Base-by-base conservation (phyloP, 345 rosid species). In the Gossypium sturtianum region DNA sequence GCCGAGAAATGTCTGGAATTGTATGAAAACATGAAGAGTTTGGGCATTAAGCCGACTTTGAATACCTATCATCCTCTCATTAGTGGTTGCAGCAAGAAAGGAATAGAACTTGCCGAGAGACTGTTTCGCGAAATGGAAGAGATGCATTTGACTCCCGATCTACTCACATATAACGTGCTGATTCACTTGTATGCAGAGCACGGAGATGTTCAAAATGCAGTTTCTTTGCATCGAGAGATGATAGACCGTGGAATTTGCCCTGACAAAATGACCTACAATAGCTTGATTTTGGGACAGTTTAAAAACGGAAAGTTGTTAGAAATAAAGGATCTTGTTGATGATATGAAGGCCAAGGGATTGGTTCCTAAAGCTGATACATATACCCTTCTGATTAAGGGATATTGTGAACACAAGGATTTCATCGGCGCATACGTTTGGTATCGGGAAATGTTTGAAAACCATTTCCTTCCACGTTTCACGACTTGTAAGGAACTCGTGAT, bases 311-410 rank as follows among this genome's bases (percentile, higher is more conserved):
- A 81, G 47, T 67, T 83, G 60, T 71, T 79, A 1, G 82, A 84
- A 68, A 80, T 82, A 72, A 76, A 75, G 61, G 74, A 77, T 76
- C 82, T 89, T 71, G 78, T 94, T 58, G 72, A 74, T 38, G 85
- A 82, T 72, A 89, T 90, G 97, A 92, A 82, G 75, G 76, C 58
- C 45, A 80, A 80, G 71, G 87, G 80, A 61, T 49, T 87, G 79
- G 71, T 65, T 54, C 91, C 85, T 29, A 83, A 83, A 80, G 94
- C 89, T 51, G 97, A 88, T 83, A 92, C 97, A 2, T 92, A 88
- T 75, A 80, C 74, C 76, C 58, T 91, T 74, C 74, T 93, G 72
- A 79, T 94, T 72, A 86, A 81, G 66, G 93, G 91, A 41, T 74
- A 85, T 73, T 89, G 93, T 59, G 85, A 88, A 64, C 62, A 45